Evolutionary conservation across 768 basidiomycete genomes (phyloP).

Genomic region (Coprinopsis sp.): DNA sequence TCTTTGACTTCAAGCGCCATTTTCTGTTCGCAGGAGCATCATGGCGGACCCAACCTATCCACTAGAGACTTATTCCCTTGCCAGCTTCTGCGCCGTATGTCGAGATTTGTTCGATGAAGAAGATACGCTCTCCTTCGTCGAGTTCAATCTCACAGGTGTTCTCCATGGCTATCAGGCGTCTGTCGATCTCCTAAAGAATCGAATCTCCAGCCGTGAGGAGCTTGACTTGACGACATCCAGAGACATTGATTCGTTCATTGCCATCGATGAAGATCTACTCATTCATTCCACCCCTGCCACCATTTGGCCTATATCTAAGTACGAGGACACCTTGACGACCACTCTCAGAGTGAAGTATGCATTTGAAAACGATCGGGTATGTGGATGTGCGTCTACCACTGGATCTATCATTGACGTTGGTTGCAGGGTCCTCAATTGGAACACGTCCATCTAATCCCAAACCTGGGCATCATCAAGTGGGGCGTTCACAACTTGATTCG

Average conservation of each 20-base stretch:
- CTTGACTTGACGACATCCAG: not conserved
- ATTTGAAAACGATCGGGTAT: not conserved
- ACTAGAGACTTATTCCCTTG: not conserved
- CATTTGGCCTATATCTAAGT: not conserved
- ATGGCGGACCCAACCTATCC: not conserved
- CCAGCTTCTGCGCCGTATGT: not conserved
- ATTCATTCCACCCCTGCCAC: not conserved
- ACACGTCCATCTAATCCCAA: not conserved
- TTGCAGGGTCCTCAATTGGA: too few relatives aligned
- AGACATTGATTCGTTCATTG: conserved; percentile 3
- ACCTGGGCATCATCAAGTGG: not conserved
- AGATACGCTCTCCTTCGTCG: not conserved
- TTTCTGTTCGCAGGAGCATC: not conserved
- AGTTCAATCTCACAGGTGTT: not conserved
- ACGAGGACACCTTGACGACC: not conserved
- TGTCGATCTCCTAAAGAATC: not conserved
- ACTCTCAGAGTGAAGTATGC: not conserved
- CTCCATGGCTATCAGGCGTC: not conserved
- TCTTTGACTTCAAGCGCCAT: too few relatives aligned
- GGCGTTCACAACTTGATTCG: not conserved
- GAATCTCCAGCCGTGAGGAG: not conserved
- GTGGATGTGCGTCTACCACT: not conserved
- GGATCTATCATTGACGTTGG: too few relatives aligned
- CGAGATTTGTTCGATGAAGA: not conserved
- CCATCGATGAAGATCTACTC: not conserved